Evolutionary conservation across 495 filamentous ascomycete species (phyloP), one percentile per base, ranked within the genome.

Genomic region (Symbiotaphrina buchneri): DNA sequence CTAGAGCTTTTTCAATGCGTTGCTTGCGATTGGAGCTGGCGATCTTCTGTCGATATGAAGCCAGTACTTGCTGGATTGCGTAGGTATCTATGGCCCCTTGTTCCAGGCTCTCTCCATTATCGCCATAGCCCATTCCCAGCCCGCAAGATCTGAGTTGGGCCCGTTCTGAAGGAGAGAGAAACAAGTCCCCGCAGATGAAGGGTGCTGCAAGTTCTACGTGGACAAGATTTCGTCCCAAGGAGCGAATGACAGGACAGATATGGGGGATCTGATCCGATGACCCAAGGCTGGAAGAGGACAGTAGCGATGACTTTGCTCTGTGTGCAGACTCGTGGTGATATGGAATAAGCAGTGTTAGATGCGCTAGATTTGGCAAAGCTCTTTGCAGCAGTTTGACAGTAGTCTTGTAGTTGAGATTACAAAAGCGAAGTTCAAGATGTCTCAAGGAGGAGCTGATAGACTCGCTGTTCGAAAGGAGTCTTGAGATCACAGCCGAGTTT

Each of bases 151-250:
- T 3, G 6, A 5, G 10, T 2, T 43, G 36, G 4, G 39, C 44
- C 5, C 34, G 43, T 37, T 47, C 44, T 21, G 19, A 14, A 14
- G 36, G 37, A 15, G 43, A 31, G 15, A 47, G 30, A 13, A 47
- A 47, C 13, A 47, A 11, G 11, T 47, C 44, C 2, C 44, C 44
- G 30, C 44, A 47, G 31, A 47, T 33, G 21, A 34, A 47, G 8
- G 44, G 44, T 17, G 39, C 36, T 21, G 23, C 35, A 10, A 47
- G 34, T 22, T 45, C 39, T 8, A 47, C 22, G 15, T 37, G 46
- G 24, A 37, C 30, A 13, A 45, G 40, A 15, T 47, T 36, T 27
- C 33, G 47, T 3, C 45, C 45, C 23, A 38, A 41, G 14, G 34
- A 20, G n/a, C 44, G 39, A 28, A 47, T 35, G 11, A 47, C 31